Evolutionary conservation across 768 basidiomycete genomes (phyloP), one percentile per base, ranked within the genome.

Genomic region (Hygrophorus pudorinus): DNA sequence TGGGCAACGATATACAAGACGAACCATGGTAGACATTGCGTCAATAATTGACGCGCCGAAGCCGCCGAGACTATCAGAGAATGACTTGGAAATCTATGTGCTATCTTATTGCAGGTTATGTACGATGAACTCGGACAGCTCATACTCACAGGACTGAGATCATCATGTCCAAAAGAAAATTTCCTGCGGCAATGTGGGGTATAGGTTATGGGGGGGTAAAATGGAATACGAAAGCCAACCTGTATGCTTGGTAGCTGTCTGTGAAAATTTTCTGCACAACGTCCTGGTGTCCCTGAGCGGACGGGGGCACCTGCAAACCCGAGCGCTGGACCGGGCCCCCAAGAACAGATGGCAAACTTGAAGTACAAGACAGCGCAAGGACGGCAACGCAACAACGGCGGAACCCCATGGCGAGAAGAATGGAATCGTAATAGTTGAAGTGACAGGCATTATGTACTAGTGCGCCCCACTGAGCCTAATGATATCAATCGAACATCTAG

Each of bases 111-210:
- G n/a, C n/a, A n/a, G n/a, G n/a, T n/a, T n/a, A n/a, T n/a, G n/a
- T n/a, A n/a, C n/a, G n/a, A n/a, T n/a, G n/a, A n/a, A n/a, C n/a
- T n/a, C n/a, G n/a, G n/a, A n/a, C n/a, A n/a, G n/a, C n/a, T n/a
- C n/a, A n/a, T n/a, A n/a, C 62, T 65, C 13, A 75, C 54, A 0
- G 79, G 80, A 4, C 63, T 59, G 14, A 82, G 59, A 41, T 81
- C 72, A 42, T 84, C 81, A 48, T 81, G 75, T 0, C 75, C 72
- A 55, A 67, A 78, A 0, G 81, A 80, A 48, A 69, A 71, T 28
- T 65, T 48, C 53, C 79, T 81, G 48, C 21, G n/a, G n/a, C 5
- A 43, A 32, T 41, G 9, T 11, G 18, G 9, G 42, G 38, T 16
- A 14, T 24, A 46, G 11, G 16, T 21, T 7, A 31, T 20, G 12